These are phyloP conservation scores for Rhizopogon salebrosus DNA, from an alignment of 768 basidiomycete genomes.

Conservation along the genomic window DNA sequence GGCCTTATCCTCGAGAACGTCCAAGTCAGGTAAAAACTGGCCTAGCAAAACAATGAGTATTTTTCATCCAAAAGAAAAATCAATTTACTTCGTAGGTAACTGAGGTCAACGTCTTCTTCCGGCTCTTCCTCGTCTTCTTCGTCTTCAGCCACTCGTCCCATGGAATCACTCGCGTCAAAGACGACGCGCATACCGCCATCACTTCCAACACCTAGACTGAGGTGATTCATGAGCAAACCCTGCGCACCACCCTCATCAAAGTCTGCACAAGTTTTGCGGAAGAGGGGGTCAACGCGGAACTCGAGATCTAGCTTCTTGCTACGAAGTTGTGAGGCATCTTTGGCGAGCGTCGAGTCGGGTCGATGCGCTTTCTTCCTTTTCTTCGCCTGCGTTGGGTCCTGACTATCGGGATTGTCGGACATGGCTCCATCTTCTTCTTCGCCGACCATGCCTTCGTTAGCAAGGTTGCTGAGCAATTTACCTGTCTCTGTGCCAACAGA, in stretches of 20 bases:
- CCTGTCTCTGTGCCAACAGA: conserved; percentile 95
- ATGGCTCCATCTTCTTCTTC: conserved; percentile 54
- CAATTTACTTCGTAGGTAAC: conserved; percentile 52
- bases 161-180: conserved; percentile 93
- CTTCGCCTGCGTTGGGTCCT: conserved; percentile 49
- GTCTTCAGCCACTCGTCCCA: conserved; percentile 73
- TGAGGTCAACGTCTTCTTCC: conserved; percentile 62
- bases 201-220: conserved; percentile 68
- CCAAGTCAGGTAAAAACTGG: conserved; percentile 70
- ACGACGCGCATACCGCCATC: conserved; percentile 86
- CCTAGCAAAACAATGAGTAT: conserved; percentile 29
- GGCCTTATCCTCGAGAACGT: conserved; percentile 56
- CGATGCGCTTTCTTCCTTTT: conserved; percentile 65
- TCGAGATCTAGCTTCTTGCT: conserved; percentile 95
- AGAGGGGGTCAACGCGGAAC: conserved; percentile 93
- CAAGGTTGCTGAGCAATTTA: conserved; percentile 87
- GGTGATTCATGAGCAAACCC: conserved; percentile 95
- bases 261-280: conserved; percentile 96
- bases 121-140: conserved; percentile 61
- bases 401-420: conserved; percentile 61
- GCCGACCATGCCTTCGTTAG: conserved; percentile 54
- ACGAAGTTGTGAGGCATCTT: conserved; percentile 71
- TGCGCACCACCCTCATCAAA: conserved; percentile 98
- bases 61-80: conserved; percentile 4
- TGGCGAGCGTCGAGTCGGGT: conserved; percentile 83